Conservation (phyloP, 495 filamentous ascomycete species). For the Mytilinidion resinicola region DNA sequence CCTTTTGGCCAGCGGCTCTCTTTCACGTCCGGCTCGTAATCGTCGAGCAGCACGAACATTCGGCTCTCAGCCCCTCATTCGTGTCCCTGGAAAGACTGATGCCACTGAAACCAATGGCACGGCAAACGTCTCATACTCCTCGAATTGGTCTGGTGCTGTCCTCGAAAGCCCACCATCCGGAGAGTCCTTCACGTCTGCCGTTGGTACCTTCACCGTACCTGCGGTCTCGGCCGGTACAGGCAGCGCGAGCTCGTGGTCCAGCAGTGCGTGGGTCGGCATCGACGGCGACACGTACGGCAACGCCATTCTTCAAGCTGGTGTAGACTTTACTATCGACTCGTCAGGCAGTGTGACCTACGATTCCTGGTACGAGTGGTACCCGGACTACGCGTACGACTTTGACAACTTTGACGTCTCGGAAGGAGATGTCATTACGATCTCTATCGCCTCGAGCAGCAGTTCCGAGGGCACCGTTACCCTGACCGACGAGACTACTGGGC, state of each 20-base stretch:
- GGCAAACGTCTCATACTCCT: neutral
- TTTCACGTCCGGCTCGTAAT: neutral
- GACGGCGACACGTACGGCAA: conserved; percentile 53
- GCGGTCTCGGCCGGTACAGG: neutral
- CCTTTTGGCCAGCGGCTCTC: neutral
- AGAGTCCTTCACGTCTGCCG: neutral
- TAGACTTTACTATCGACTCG: conserved; percentile 47
- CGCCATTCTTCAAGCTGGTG: conserved; percentile 56
- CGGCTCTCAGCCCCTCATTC: neutral
- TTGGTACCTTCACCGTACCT: neutral
- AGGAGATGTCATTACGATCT: conserved; percentile 53
- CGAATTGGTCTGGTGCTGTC: neutral
- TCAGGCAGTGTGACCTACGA: conserved; percentile 39
- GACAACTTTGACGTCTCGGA: conserved; percentile 44
- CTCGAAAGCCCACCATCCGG: neutral
- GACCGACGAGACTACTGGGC: conserved; percentile 50
- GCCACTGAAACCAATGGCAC: neutral
- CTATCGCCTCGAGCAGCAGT: conserved; percentile 43
- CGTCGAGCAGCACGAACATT: neutral
- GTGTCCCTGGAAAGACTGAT: neutral
- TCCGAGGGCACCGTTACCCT: conserved; percentile 50
- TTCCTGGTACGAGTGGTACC: conserved; percentile 64
- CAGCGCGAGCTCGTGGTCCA: conserved; percentile 16
- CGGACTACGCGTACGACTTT: conserved; percentile 51
- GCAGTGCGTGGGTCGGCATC: conserved; percentile 59